Evolutionary conservation across 805 yeast genomes (phyloP).

Genomic region (Myxozyma nipponensis): DNA sequence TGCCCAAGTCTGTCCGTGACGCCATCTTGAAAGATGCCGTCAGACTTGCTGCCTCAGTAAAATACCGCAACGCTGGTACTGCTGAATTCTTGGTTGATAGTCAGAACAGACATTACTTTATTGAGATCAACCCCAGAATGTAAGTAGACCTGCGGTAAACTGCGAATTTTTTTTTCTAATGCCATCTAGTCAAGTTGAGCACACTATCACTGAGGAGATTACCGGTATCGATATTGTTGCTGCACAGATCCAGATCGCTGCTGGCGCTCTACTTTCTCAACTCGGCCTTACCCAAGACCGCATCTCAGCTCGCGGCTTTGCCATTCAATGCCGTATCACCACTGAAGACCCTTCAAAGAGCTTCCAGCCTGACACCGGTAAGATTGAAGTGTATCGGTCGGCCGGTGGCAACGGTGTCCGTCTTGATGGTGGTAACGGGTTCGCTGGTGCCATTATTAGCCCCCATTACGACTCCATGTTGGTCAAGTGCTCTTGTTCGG

Average conservation of each 20-base stretch:
- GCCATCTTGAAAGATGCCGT: slow-evolving; percentile 95
- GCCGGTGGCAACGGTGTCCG: slow-evolving; percentile 99
- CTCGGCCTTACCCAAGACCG: slow-evolving; percentile 91
- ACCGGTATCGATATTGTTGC: slow-evolving; percentile 98
- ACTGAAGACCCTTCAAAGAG: slow-evolving; percentile 96
- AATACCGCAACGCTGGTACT: slow-evolving; percentile 96
- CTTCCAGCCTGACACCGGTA: slow-evolving; percentile 98
- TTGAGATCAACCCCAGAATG: slow-evolving; percentile 95
- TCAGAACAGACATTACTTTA: slow-evolving; percentile 93
- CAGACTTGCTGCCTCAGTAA: slow-evolving; percentile 78
- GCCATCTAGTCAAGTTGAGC: slow-evolving; percentile 80
- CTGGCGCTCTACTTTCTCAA: slow-evolving; percentile 91
- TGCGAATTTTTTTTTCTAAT: neutral
- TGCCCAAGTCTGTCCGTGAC: slow-evolving; percentile 78
- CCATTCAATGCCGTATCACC: slow-evolving; percentile 98
- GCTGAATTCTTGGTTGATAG: slow-evolving; percentile 94
- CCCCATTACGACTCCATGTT: slow-evolving; percentile 98
- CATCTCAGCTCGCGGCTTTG: slow-evolving; percentile 94
- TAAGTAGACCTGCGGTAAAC: neutral
- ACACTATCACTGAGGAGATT: slow-evolving; percentile 97
- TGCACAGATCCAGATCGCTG: slow-evolving; percentile 98
- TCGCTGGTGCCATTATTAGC: slow-evolving; percentile 92
- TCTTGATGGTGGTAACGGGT: slow-evolving; percentile 97
- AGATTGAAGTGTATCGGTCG: slow-evolving; percentile 94
- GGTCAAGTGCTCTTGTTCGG: slow-evolving; percentile 96